Evolutionary conservation across 371 early-diverging fungal genomes (phyloP).

Genomic region (Apophysomyces trapeziformis): DNA sequence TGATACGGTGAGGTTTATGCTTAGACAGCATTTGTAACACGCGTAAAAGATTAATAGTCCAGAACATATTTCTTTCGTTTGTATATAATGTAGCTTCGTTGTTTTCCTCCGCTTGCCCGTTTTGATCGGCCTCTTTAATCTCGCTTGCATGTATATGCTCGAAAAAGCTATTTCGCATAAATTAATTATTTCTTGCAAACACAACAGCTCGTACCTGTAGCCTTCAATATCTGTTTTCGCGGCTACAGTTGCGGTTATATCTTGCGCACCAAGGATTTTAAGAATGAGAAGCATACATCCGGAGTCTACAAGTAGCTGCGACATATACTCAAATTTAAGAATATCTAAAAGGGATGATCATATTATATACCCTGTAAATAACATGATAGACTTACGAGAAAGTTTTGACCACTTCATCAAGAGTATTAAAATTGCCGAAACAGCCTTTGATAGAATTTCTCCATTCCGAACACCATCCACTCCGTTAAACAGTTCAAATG

Average conservation of each 20-base stretch:
- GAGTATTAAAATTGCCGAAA: conserved; percentile 69
- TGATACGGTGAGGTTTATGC: conserved; percentile 73
- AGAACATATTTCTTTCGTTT: conserved; percentile 69
- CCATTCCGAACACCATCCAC: conserved; percentile 64
- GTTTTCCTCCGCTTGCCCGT: conserved; percentile 1
- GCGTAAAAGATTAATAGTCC: conserved; percentile 75
- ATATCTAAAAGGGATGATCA: conserved; percentile 51
- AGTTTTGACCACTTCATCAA: conserved; percentile 74
- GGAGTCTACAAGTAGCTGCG: conserved; percentile 80
- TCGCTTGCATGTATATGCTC: conserved; percentile 17
- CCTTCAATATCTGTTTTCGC: conserved; percentile 66
- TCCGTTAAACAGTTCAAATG: not conserved
- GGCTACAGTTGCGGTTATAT: conserved; percentile 56
- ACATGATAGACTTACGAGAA: conserved; percentile 52
- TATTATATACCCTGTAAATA: not conserved
- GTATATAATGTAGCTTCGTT: conserved; percentile 20
- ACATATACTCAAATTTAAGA: conserved; percentile 78
- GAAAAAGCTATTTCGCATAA: conserved; percentile 36
- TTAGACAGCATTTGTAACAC: conserved; percentile 85
- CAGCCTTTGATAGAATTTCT: conserved; percentile 79
- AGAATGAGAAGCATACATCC: conserved; percentile 81
- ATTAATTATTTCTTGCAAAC: not conserved
- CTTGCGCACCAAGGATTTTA: conserved; percentile 81
- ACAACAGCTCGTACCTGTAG: conserved; percentile 48
- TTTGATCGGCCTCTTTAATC: conserved; percentile 6